A percentile compares a stretch with the other conserved stretches of the same genome.
Evolutionary conservation across 2,329 filamentous ascomycete genomes (phyloP).

Genomic region (Penicillium capsulatum): DNA sequence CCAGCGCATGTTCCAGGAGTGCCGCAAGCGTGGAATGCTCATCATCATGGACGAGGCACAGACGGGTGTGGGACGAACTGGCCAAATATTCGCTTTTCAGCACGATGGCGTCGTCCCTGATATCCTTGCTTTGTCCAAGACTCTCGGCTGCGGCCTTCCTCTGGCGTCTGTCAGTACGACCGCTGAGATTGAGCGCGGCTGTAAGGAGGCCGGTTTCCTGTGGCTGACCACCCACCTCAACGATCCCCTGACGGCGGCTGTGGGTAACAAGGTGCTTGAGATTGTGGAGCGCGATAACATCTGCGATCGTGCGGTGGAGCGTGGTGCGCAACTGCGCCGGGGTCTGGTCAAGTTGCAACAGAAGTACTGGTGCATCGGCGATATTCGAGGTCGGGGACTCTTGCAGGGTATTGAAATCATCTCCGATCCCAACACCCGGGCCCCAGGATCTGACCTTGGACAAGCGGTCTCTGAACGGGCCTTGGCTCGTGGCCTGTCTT

Average conservation of each 20-base stretch:
- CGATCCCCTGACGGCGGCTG: slow-evolving; percentile 57
- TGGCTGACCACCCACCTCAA: slow-evolving; percentile 62
- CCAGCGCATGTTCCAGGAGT: slow-evolving; percentile 52
- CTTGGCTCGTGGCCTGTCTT: slow-evolving; percentile 49
- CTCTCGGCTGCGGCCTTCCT: slow-evolving; percentile 58
- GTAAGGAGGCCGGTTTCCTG: slow-evolving; percentile 49
- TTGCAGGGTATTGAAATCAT: slow-evolving; percentile 59
- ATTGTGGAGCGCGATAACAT: slow-evolving; percentile 55
- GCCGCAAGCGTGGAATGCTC: slow-evolving; percentile 53
- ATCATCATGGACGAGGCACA: slow-evolving; percentile 60
- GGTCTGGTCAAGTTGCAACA: slow-evolving; percentile 47
- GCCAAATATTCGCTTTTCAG: slow-evolving; percentile 57
- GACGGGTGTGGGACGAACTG: slow-evolving; percentile 55
- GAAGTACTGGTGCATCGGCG: slow-evolving; percentile 59
- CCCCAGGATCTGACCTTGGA: slow-evolving; percentile 47
- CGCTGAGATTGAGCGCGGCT: slow-evolving; percentile 49
- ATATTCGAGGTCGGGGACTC: slow-evolving; percentile 57
- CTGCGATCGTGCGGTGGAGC: slow-evolving; percentile 4
- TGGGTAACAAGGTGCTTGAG: slow-evolving; percentile 60
- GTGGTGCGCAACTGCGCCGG: slow-evolving; percentile 36
- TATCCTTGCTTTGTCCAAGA: slow-evolving; percentile 59
- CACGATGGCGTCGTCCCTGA: slow-evolving; percentile 52
- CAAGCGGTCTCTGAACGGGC: slow-evolving; percentile 47
- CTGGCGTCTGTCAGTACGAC: slow-evolving; percentile 56
- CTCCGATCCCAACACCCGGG: slow-evolving; percentile 46